Percentiles rank a stretch among this genome's conserved stretches.
These are phyloP conservation scores for Uronychia binucleata DNA, from an alignment of 73 alveolate genomes.

Conservation along the genomic window DNA sequence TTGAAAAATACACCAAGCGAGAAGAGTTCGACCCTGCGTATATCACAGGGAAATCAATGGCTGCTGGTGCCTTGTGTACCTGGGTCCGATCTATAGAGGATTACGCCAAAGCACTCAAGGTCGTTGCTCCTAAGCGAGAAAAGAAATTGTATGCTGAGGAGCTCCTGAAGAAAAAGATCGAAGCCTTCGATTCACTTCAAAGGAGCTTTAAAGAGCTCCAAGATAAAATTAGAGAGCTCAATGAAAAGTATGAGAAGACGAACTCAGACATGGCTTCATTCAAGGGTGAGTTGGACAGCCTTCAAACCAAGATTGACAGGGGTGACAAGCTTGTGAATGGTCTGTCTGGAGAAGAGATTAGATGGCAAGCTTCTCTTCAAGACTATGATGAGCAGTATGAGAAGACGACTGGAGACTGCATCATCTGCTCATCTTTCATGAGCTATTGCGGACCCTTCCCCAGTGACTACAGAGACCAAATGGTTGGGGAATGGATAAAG, in stretches of 20 bases:
- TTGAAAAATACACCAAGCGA: constrained; percentile 81
- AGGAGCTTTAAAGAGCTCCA: constrained; percentile 70
- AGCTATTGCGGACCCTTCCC: constrained; percentile 99
- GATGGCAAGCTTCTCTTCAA: constrained; percentile 96
- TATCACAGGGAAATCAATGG: constrained; percentile 70
- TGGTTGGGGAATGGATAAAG: constrained; percentile 42
- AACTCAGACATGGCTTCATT: constrained; percentile 84
- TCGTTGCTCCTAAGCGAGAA: constrained; percentile 97
- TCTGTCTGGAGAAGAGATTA: constrained; percentile 97
- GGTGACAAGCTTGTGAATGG: constrained; percentile 98
- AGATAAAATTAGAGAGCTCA: constrained; percentile 71
- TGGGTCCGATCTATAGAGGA: constrained; percentile 97
- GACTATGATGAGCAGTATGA: constrained; percentile 88
- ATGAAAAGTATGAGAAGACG: constrained; percentile 70
- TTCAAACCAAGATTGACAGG: constrained; percentile 94
- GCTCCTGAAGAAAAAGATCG: constrained; percentile 77
- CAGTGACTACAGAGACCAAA: constrained; percentile 86
- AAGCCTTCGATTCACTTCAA: constrained; percentile 62
- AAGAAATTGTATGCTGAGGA: constrained; percentile 70
- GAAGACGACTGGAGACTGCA: constrained; percentile 97
- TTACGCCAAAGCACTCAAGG: constrained; percentile 95
- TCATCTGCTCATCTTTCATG: constrained; percentile 98
- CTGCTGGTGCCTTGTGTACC: constrained; percentile 89
- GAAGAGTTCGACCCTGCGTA: constrained; percentile 83
- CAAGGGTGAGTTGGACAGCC: constrained; percentile 87